These are phyloP conservation scores for Phaeosphaeria sp. DNA, from an alignment of 2,329 filamentous ascomycete genomes.

Conservation along the genomic window DNA sequence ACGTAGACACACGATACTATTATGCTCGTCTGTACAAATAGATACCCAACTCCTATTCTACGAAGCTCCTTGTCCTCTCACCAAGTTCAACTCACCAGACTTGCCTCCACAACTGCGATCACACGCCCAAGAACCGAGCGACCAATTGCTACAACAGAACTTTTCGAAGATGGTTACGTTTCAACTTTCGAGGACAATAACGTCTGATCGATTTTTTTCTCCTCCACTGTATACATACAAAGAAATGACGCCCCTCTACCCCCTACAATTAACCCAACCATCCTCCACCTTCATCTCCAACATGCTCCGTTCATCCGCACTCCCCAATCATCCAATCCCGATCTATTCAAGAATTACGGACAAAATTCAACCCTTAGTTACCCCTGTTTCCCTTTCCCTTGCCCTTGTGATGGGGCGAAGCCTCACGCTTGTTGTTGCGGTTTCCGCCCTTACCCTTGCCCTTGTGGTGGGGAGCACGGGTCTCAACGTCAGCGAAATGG, in stretches of 20 bases:
- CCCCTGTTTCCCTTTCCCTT: constrained; percentile 20
- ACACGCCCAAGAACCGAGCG: too few species aligned
- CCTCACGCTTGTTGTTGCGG: constrained; percentile 9
- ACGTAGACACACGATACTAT: neutral
- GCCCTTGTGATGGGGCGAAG: neutral
- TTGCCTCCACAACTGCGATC: too few species aligned
- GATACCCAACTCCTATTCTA: neutral
- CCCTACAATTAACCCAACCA: neutral
- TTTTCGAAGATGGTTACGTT: neutral
- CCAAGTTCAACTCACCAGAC: neutral
- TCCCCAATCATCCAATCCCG: neutral
- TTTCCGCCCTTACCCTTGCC: constrained; percentile 9
- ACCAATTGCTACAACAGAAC: too few species aligned
- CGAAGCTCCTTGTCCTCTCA: too few species aligned
- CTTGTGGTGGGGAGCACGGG: constrained; percentile 3
- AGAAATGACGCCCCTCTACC: neutral
- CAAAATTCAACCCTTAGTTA: neutral
- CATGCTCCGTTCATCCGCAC: neutral
- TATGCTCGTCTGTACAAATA: neutral
- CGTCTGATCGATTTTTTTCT: neutral
- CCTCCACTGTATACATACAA: neutral
- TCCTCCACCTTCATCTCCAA: neutral
- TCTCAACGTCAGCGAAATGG: constrained; percentile 1
- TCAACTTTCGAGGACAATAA: neutral
- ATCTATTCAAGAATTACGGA: neutral